phyloP scores from a whole-genome alignment of 257 asterid genomes.

The Rauvolfia tetraphylla region DNA sequence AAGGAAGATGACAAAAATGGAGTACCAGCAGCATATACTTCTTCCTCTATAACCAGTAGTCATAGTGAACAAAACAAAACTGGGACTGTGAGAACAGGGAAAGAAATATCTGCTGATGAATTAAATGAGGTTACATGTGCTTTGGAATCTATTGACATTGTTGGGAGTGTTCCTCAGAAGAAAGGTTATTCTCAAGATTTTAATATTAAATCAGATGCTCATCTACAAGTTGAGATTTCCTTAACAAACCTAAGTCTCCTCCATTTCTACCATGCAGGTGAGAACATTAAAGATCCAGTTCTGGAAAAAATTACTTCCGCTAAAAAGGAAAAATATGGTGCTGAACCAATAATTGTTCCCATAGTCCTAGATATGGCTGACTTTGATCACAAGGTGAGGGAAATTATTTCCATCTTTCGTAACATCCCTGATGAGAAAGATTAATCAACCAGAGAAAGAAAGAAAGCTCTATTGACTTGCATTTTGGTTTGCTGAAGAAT shows the following conservation, averaged over 20 bases:
- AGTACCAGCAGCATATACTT: slow-evolving; percentile 32
- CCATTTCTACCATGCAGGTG: slow-evolving; percentile 40
- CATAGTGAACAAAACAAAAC: slow-evolving; percentile 25
- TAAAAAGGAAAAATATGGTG: slow-evolving; percentile 63
- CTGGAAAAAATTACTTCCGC: slow-evolving; percentile 32
- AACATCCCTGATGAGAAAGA: neutral
- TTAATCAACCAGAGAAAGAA: neutral
- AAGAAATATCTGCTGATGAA: slow-evolving; percentile 30
- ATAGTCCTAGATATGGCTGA: slow-evolving; percentile 91
- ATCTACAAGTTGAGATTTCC: slow-evolving; percentile 14
- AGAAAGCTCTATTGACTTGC: slow-evolving; percentile 1
- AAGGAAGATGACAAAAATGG: slow-evolving; percentile 37
- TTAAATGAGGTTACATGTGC: slow-evolving; percentile 45
- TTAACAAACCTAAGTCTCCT: slow-evolving; percentile 10
- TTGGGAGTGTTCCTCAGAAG: slow-evolving; percentile 29
- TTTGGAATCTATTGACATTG: slow-evolving; percentile 47
- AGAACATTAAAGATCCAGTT: slow-evolving; percentile 41
- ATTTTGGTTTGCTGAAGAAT: neutral
- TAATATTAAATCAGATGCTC: neutral
- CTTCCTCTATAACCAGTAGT: slow-evolving; percentile 25
- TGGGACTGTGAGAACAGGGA: slow-evolving; percentile 29
- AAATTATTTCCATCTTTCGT: slow-evolving; percentile 11
- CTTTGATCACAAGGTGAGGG: slow-evolving; percentile 86
- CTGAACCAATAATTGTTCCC: slow-evolving; percentile 84
- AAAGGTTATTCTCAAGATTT: slow-evolving; percentile 37